Conservation (phyloP, 1,139 yeast genomes). For the Debaryomyces robertsiae region DNA sequence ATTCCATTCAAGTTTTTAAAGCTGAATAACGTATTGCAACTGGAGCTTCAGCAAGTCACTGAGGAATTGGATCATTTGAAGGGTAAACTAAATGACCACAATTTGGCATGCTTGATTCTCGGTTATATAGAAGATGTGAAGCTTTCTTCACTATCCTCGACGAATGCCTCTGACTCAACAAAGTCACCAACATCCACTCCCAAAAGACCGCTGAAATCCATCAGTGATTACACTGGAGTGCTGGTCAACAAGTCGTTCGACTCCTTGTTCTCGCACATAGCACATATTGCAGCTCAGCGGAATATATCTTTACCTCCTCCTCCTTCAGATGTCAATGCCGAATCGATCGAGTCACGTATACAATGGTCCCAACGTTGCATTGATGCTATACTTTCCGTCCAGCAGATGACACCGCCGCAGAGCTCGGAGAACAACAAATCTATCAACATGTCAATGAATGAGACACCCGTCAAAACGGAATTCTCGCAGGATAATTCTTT, state of each 20-base stretch:
- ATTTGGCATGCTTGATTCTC: slow-evolving; percentile 45
- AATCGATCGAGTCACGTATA: slow-evolving; percentile 35
- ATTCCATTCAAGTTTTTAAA: slow-evolving; percentile 34
- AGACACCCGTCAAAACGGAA: slow-evolving; percentile 16
- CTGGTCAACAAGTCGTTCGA: slow-evolving; percentile 33
- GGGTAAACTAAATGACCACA: slow-evolving; percentile 38
- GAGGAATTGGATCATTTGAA: slow-evolving; percentile 36
- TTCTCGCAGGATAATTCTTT: slow-evolving; percentile 20
- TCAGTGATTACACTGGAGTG: slow-evolving; percentile 6
- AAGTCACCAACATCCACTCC: slow-evolving; percentile 9
- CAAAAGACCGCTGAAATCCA: background rate
- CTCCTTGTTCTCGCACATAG: slow-evolving; percentile 53
- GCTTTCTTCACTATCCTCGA: slow-evolving; percentile 18
- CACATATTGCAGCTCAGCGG: slow-evolving; percentile 55
- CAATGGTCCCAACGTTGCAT: slow-evolving; percentile 60
- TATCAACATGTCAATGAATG: slow-evolving; percentile 17
- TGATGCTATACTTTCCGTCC: slow-evolving; percentile 33
- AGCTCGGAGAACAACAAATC: slow-evolving; percentile 15
- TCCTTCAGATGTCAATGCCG: slow-evolving; percentile 28
- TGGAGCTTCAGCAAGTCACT: slow-evolving; percentile 30
- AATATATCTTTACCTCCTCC: slow-evolving; percentile 52
- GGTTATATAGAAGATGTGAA: slow-evolving; percentile 51
- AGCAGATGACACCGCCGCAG: slow-evolving; percentile 2
- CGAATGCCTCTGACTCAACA: background rate
- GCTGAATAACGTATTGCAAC: slow-evolving; percentile 37